These are phyloP conservation scores for Castanopsis chinensis DNA, from an alignment of 306 rosid genomes.

Conservation along the genomic window DNA sequence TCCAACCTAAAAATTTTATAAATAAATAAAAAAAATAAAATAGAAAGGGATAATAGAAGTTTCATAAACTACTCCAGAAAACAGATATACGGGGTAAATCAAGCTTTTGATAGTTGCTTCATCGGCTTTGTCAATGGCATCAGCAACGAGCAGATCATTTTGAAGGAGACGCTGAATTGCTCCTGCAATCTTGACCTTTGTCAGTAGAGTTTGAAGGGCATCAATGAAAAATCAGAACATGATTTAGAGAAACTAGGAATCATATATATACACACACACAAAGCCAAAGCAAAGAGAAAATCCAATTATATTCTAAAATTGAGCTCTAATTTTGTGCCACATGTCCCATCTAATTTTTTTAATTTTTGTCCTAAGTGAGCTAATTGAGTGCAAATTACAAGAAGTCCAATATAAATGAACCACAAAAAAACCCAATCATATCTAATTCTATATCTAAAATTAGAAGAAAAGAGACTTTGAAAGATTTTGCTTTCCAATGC, in stretches of 20 bases:
- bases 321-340: too few relatives aligned
- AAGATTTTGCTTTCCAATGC: too few relatives aligned
- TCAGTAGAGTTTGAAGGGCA: constrained; percentile 27
- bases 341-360: too few relatives aligned
- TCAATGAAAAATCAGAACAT: constrained; percentile 15
- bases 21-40: not conserved
- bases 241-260: constrained; percentile 2
- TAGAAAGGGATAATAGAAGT: not conserved
- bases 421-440: too few relatives aligned
- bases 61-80: constrained; percentile 8
- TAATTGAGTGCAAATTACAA: too few relatives aligned
- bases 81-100: constrained; percentile 76
- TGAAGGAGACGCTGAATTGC: constrained; percentile 75
- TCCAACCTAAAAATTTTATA: constrained; percentile 55
- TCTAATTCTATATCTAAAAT: too few relatives aligned
- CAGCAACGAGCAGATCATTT: constrained; percentile 69
- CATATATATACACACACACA: not conserved
- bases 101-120: constrained; percentile 70
- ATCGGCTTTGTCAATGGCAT: constrained; percentile 69
- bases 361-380: too few relatives aligned
- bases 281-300: not conserved
- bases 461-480: too few relatives aligned
- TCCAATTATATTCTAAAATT: too few relatives aligned
- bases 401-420: too few relatives aligned
- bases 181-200: constrained; percentile 53